phyloP scores from a whole-genome alignment of 2,329 filamentous ascomycete genomes.

The Lasiodiplodia sp. region DNA sequence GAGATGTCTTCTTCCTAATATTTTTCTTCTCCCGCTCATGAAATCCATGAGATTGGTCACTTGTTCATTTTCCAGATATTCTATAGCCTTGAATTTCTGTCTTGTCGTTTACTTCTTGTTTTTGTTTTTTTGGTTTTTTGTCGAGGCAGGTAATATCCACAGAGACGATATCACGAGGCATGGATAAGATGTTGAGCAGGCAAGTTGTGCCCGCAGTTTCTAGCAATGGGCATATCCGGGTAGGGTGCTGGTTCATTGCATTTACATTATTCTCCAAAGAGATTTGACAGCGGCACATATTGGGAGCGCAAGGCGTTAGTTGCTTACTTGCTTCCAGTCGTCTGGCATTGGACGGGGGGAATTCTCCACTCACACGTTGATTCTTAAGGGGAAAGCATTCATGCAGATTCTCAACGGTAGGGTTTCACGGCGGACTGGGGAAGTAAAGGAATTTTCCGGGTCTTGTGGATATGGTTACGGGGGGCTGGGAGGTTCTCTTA shows the following conservation, averaged over 20 bases:
- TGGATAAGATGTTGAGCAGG: slow-evolving; percentile 8
- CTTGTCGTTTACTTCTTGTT: background rate
- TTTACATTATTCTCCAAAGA: background rate
- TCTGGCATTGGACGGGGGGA: background rate
- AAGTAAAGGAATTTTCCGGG: background rate
- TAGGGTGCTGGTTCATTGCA: slow-evolving; percentile 7
- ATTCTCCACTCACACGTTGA: slow-evolving; percentile 12
- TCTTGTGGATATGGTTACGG: background rate
- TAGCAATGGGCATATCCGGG: slow-evolving; percentile 8
- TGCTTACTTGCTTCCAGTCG: slow-evolving; percentile 10
- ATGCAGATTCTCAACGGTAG: slow-evolving; percentile 3
- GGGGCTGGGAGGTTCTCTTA: background rate
- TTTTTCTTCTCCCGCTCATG: background rate
- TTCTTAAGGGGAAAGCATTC: background rate
- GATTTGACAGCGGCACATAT: slow-evolving; percentile 5
- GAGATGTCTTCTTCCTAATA: background rate
- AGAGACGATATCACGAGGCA: slow-evolving; percentile 23
- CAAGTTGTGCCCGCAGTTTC: background rate
- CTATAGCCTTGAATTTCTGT: background rate
- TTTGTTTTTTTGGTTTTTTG: background rate
- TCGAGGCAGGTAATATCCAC: slow-evolving; percentile 2
- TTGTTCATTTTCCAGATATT: background rate
- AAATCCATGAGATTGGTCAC: background rate
- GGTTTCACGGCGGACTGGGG: background rate
- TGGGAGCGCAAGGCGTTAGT: slow-evolving; percentile 20